phyloP scores from a whole-genome alignment of 2,329 filamentous ascomycete species.

The Elsinoe arachidis region DNA sequence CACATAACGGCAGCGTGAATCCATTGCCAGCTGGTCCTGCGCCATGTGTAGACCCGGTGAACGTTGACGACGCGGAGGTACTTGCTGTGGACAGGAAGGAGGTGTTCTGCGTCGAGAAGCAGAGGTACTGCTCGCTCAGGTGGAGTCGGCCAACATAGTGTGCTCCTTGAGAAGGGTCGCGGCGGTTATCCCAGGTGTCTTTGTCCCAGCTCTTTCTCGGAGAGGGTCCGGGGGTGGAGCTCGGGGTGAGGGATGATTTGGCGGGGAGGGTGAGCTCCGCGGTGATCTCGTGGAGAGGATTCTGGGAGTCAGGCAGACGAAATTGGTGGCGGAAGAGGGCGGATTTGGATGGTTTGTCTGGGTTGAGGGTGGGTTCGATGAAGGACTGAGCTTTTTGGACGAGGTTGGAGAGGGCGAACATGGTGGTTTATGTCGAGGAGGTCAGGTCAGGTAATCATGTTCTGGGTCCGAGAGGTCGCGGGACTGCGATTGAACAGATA shows the following conservation, averaged over 20 bases:
- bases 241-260: slow-evolving; percentile 40
- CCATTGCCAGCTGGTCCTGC: slow-evolving; percentile 90
- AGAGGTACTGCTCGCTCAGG: slow-evolving; percentile 87
- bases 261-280: slow-evolving; percentile 81
- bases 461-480: background rate
- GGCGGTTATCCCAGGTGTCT: slow-evolving; percentile 53
- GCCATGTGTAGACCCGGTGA: slow-evolving; percentile 87
- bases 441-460: background rate
- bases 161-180: slow-evolving; percentile 20
- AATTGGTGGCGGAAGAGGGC: slow-evolving; percentile 94
- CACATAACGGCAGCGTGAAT: slow-evolving; percentile 87
- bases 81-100: slow-evolving; percentile 78
- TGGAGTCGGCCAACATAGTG: slow-evolving; percentile 90
- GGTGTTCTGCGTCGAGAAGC: slow-evolving; percentile 88
- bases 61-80: slow-evolving; percentile 68
- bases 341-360: slow-evolving; percentile 79
- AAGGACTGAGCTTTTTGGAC: slow-evolving; percentile 93
- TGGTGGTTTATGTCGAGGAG: slow-evolving; percentile 24
- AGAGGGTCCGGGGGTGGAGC: slow-evolving; percentile 17
- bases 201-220: slow-evolving; percentile 50
- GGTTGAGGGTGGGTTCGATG: slow-evolving; percentile 74
- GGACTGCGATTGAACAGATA: background rate
- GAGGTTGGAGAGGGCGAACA: slow-evolving; percentile 66
- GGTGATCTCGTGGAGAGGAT: slow-evolving; percentile 89
- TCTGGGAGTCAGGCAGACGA: slow-evolving; percentile 84